Evolutionary conservation across 768 basidiomycete genomes (phyloP).

Genomic region (Gymnopilus junonius): DNA sequence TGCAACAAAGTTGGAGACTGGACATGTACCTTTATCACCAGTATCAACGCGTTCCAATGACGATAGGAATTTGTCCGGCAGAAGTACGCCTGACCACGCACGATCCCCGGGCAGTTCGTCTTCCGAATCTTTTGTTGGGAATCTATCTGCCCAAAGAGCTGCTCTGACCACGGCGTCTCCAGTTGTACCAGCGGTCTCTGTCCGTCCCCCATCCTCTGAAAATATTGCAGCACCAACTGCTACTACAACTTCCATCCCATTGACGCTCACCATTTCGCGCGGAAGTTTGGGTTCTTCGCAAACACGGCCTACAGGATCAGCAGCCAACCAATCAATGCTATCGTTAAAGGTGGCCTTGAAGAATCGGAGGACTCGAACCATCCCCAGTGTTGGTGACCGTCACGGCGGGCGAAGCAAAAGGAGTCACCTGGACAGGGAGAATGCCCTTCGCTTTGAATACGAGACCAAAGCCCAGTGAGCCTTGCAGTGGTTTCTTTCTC

Average conservation of each 20-base stretch:
- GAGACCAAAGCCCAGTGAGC: slow-evolving; percentile 59
- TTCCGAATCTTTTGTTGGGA: slow-evolving; percentile 11
- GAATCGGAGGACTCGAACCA: slow-evolving; percentile 24
- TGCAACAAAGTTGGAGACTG: slow-evolving; percentile 42
- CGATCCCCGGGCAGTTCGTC: slow-evolving; percentile 20
- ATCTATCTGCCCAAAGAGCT: slow-evolving; percentile 8
- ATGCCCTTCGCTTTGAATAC: slow-evolving; percentile 58
- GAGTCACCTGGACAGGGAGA: slow-evolving; percentile 46
- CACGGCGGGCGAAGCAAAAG: slow-evolving; percentile 30
- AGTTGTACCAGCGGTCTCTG: slow-evolving; percentile 21
- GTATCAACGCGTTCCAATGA: slow-evolving; percentile 18
- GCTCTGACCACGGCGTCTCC: slow-evolving; percentile 3
- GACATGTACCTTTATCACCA: slow-evolving; percentile 18
- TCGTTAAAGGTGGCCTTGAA: slow-evolving; percentile 17
- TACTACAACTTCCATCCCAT: slow-evolving; percentile 6
- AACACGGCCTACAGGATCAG: slow-evolving; percentile 6
- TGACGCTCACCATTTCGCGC: slow-evolving; percentile 7
- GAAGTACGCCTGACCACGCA: background rate
- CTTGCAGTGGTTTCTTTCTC: slow-evolving; percentile 4
- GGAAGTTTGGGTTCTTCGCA: slow-evolving; percentile 22
- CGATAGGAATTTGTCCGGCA: background rate
- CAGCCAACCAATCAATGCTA: slow-evolving; percentile 11
- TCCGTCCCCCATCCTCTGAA: slow-evolving; percentile 26
- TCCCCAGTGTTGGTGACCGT: slow-evolving; percentile 30
- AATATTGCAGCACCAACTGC: slow-evolving; percentile 3